Conservation (phyloP, 495 filamentous ascomycete genomes). For the Penicillium maclennaniae region DNA sequence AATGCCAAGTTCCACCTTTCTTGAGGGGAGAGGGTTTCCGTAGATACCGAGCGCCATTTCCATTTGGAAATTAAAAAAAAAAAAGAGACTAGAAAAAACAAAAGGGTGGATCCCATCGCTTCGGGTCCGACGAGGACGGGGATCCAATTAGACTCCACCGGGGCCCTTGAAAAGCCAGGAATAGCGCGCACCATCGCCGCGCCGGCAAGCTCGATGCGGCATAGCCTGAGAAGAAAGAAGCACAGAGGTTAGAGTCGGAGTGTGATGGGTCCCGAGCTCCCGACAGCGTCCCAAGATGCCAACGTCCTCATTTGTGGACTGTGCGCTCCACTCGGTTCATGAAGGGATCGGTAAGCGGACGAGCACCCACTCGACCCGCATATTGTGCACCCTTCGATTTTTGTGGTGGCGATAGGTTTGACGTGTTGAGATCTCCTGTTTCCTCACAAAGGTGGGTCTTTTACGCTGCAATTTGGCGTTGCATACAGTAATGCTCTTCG, state of each 20-base stretch:
- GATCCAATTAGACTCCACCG: not conserved
- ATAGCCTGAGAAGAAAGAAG: not conserved
- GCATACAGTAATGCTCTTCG: too few species aligned
- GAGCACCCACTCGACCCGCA: not conserved
- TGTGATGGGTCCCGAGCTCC: slow-evolving; percentile 9
- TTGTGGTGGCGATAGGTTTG: not conserved
- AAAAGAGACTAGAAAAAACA: not conserved
- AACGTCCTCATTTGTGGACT: slow-evolving; percentile 3
- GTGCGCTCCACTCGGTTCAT: not conserved
- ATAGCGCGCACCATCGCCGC: slow-evolving; percentile 3
- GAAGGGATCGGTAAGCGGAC: not conserved
- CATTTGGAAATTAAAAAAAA: not conserved
- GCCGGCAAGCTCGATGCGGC: slow-evolving; percentile 8
- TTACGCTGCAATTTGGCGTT: slow-evolving; percentile 3
- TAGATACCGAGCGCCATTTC: not conserved
- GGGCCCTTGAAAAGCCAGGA: slow-evolving; percentile 1
- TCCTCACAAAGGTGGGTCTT: slow-evolving; percentile 3
- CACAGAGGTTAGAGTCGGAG: slow-evolving; percentile 5
- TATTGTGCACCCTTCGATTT: not conserved
- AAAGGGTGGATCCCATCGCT: slow-evolving; percentile 2
- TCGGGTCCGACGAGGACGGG: slow-evolving; percentile 4
- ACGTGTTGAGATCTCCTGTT: not conserved
- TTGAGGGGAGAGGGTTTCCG: slow-evolving; percentile 5
- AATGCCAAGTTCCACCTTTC: not conserved
- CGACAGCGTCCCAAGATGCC: not conserved